Evolutionary conservation across 2,329 filamentous ascomycete species (phyloP), one percentile per base, ranked within the genome.

Genomic region (Aspergillus chevalieri): DNA sequence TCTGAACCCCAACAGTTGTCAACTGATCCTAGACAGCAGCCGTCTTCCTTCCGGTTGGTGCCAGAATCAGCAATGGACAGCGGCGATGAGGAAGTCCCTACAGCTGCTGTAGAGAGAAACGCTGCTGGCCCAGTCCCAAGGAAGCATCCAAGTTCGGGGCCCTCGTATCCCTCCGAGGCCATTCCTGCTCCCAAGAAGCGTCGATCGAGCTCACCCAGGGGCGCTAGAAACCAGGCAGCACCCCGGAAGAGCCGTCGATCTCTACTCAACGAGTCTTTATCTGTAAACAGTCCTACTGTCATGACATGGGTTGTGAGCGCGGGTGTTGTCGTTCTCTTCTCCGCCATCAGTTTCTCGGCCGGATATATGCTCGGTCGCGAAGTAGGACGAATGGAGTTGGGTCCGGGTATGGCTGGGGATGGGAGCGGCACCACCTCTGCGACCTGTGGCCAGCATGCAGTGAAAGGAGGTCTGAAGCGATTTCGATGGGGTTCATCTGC

Each of bases 241-340:
- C 58, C 63, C 24, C 68, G 67, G 52, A 72, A 66, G 56, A 61
- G 59, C n/a, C 68, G 65, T 14, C 67, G 63, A 6, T 50, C 59
- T 4, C 62, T 52, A 36, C 47, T 65, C 36, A 49, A 61, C 2
- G 66, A 72, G 15, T 58, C 64, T 5, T 57, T 63, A 3, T 55
- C 65, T 1, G 47, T 66, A 6, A 73, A 81, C 50, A 79, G 74
- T 28, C 82, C 82, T 0, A 84, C 82, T 0, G 68, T 85, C 7
- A 76, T 85, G 56, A 84, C 82, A 0, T 85, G 82, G 82, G 78
- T 84, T 4, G 77, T 84, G 43, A 82, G 80, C 44, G 82, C 82
- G 0, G 81, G 82, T 2, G 81, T 85, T 15, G 79, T 85, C 1
- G 79, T 85, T 2, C 72, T 84, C 0, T 78, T 85, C 48, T 82